Conservation (phyloP, 2,329 filamentous ascomycete species). For the Colletotrichum cordylinicola region DNA sequence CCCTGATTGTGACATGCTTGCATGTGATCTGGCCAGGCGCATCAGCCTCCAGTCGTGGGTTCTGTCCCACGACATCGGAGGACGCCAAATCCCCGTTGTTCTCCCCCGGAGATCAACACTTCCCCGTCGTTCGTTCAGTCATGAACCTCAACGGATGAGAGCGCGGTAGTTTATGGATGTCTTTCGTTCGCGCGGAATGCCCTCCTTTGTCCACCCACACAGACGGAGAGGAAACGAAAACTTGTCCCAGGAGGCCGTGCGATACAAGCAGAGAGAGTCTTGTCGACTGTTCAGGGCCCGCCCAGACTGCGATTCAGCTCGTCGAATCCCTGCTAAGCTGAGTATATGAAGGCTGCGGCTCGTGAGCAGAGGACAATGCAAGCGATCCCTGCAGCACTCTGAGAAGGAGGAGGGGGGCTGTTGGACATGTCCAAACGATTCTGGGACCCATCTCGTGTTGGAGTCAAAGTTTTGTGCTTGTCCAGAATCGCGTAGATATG, state of each 20-base stretch:
- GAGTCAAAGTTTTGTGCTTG: constrained; percentile 94
- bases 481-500: constrained; percentile 55
- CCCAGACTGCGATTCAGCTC: constrained; percentile 23
- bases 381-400: neutral
- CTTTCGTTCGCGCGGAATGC: constrained; percentile 84
- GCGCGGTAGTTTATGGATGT: constrained; percentile 92
- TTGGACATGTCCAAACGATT: constrained; percentile 28
- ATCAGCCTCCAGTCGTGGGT: constrained; percentile 57
- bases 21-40: constrained; percentile 61
- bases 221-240: constrained; percentile 89
- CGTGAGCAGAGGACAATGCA: neutral
- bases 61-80: constrained; percentile 43
- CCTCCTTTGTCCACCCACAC: constrained; percentile 56
- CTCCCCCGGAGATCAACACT: constrained; percentile 31
- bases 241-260: constrained; percentile 88
- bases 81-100: constrained; percentile 53
- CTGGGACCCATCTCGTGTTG: constrained; percentile 90
- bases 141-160: constrained; percentile 55
- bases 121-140: constrained; percentile 51
- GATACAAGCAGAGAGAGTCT: constrained; percentile 76
- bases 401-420: neutral
- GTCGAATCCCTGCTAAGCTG: constrained; percentile 32
- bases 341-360: constrained; percentile 28
- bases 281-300: constrained; percentile 25
- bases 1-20: constrained; percentile 50